A percentile compares a stretch with the other conserved stretches of the same genome.
Conservation (phyloP, 1,284 basidiomycete species). For the Naganishia albida region DNA sequence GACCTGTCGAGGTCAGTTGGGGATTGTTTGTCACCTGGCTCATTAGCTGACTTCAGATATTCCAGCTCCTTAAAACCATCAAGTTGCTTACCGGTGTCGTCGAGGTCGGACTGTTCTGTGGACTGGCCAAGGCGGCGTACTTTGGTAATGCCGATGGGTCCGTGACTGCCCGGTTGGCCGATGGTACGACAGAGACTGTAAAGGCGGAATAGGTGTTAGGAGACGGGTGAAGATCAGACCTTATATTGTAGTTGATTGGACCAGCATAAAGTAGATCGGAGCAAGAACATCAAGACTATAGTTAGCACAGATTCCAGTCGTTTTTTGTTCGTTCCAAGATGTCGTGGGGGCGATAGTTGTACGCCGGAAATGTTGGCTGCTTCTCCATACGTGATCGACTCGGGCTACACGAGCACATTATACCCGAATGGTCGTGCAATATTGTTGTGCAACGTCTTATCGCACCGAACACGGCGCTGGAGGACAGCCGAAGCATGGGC, state of each 20-base stretch:
- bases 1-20: slow-evolving; percentile 67
- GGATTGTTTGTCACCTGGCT: neutral
- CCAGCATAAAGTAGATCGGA: too few species aligned
- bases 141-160: slow-evolving; percentile 75
- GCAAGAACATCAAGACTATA: neutral
- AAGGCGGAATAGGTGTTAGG: slow-evolving; percentile 10
- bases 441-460: too few species aligned
- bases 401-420: too few species aligned
- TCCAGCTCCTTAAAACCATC: slow-evolving; percentile 70
- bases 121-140: slow-evolving; percentile 92
- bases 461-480: too few species aligned
- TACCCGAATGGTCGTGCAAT: too few species aligned
- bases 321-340: neutral
- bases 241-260: neutral
- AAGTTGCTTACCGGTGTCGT: slow-evolving; percentile 95
- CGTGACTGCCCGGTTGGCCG: slow-evolving; percentile 50
- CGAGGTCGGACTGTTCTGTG: slow-evolving; percentile 93
- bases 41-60: too few species aligned
- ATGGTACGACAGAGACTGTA: slow-evolving; percentile 50
- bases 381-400: too few species aligned
- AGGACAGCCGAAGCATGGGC: too few species aligned
- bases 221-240: neutral
- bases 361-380: too few species aligned
- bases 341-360: too few species aligned
- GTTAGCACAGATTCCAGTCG: neutral